Conservation (phyloP, 345 rosid genomes). For the Populus pruinosa region DNA sequence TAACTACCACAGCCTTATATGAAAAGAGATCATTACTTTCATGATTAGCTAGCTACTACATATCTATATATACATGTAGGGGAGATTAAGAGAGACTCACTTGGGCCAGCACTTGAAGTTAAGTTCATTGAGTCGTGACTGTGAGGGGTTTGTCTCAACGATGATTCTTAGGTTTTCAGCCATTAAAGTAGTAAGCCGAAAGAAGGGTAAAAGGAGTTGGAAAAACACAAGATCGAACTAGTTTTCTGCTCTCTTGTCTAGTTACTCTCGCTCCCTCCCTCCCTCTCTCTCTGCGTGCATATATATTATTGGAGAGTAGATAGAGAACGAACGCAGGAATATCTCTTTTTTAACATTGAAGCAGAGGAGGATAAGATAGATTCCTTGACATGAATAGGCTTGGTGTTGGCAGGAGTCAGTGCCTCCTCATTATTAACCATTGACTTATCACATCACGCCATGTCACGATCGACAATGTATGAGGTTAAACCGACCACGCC, state of each 20-base stretch:
- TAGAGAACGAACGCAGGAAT: background rate
- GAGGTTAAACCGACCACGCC: conserved; percentile 8
- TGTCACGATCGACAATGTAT: conserved; percentile 1
- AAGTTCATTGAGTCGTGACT: conserved; percentile 57
- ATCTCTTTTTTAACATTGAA: background rate
- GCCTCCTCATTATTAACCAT: conserved; percentile 5
- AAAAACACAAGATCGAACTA: background rate
- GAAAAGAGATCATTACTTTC: no score
- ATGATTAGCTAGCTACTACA: background rate
- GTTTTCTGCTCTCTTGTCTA: background rate
- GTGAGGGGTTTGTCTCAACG: conserved; percentile 68
- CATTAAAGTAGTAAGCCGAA: conserved; percentile 13
- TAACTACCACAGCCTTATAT: no score
- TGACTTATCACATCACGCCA: conserved; percentile 20
- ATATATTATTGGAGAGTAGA: background rate
- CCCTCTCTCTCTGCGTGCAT: background rate
- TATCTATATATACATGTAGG: background rate
- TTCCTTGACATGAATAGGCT: background rate
- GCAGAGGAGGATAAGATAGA: conserved; percentile 6
- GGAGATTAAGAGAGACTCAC: conserved; percentile 34
- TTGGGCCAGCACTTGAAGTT: conserved; percentile 97
- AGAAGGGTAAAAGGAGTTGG: background rate
- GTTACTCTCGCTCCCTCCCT: no score
- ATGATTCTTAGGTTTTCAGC: conserved; percentile 48
- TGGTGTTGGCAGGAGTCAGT: conserved; percentile 1